phyloP scores from a whole-genome alignment of 108 stramenopile species.

The Cyclotella kingstonii region DNA sequence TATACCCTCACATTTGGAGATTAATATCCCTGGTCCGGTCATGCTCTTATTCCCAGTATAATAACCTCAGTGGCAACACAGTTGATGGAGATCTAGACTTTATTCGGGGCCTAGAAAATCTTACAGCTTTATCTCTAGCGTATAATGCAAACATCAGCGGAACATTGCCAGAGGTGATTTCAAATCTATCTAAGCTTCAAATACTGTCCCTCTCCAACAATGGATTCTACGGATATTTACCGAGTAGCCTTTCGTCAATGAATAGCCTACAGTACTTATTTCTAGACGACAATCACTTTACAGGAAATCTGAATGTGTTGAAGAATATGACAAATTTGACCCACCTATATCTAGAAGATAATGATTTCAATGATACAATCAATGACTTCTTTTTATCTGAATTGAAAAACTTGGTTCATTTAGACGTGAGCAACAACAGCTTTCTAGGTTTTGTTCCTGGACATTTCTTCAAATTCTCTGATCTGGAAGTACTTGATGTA shows the following conservation, averaged over 20 bases:
- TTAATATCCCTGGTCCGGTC: too few relatives aligned
- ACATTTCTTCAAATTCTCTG: constrained; percentile 31
- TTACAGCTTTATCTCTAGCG: constrained; percentile 13
- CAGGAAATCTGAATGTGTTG: constrained; percentile 20
- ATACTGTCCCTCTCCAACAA: constrained; percentile 25
- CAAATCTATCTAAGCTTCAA: not conserved
- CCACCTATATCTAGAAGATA: constrained; percentile 41
- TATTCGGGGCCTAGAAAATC: constrained; percentile 2
- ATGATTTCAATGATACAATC: constrained; percentile 28
- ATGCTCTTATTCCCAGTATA: constrained; percentile 1
- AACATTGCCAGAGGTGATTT: constrained; percentile 20
- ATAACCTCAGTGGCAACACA: constrained; percentile 6
- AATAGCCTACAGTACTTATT: constrained; percentile 4
- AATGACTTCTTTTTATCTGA: constrained; percentile 29
- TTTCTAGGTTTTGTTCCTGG: constrained; percentile 29
- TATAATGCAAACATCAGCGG: constrained; percentile 29
- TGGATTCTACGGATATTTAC: constrained; percentile 16
- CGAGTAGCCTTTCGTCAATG: constrained; percentile 4
- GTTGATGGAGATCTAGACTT: constrained; percentile 21
- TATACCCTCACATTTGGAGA: too few relatives aligned
- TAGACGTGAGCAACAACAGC: constrained; percentile 32
- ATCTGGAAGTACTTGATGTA: constrained; percentile 41
- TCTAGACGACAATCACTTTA: constrained; percentile 23
- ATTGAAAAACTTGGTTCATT: constrained; percentile 14
- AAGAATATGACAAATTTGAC: constrained; percentile 30